phyloP scores from a whole-genome alignment of 805 yeast genomes.

The Wickerhamomyces subpelliculosus region DNA sequence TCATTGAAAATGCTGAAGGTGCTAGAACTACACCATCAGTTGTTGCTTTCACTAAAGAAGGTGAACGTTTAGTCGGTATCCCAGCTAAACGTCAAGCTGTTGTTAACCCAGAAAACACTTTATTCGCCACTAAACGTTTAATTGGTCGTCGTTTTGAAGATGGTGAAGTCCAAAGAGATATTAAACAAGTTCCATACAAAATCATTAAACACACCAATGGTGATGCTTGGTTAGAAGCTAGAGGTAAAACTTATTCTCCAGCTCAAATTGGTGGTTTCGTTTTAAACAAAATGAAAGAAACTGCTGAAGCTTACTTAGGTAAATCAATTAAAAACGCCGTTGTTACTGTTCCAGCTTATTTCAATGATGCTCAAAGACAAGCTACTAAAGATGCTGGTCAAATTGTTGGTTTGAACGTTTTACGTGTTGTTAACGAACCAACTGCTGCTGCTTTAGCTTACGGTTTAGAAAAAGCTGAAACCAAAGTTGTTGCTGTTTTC shows the following conservation, averaged over 20 bases:
- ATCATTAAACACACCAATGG: constrained; percentile 55
- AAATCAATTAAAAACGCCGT: constrained; percentile 60
- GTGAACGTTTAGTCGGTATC: constrained; percentile 52
- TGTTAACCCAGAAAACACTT: constrained; percentile 71
- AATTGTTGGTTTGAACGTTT: constrained; percentile 66
- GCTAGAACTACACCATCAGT: constrained; percentile 51
- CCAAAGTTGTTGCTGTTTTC: constrained; percentile 40
- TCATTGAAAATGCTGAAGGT: constrained; percentile 76
- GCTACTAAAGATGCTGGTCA: constrained; percentile 79
- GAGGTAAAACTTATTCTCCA: constrained; percentile 49
- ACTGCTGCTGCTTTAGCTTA: constrained; percentile 84
- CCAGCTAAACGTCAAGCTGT: constrained; percentile 78
- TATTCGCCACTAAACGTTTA: constrained; percentile 76
- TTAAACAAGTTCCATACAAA: constrained; percentile 56
- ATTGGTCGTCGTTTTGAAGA: constrained; percentile 72
- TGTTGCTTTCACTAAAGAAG: constrained; percentile 57
- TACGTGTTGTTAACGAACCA: constrained; percentile 77
- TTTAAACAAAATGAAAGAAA: constrained; percentile 55
- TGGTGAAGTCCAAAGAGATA: constrained; percentile 65
- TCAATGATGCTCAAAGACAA: constrained; percentile 75
- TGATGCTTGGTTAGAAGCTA: constrained; percentile 58
- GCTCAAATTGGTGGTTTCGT: constrained; percentile 67
- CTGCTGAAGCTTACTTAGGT: constrained; percentile 54
- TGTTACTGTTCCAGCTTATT: constrained; percentile 80
- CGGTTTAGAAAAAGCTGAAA: constrained; percentile 52